Percentiles rank a stretch among this genome's conserved stretches.
Conservation (phyloP, 306 rosid species). For the Rosa multiflora region DNA sequence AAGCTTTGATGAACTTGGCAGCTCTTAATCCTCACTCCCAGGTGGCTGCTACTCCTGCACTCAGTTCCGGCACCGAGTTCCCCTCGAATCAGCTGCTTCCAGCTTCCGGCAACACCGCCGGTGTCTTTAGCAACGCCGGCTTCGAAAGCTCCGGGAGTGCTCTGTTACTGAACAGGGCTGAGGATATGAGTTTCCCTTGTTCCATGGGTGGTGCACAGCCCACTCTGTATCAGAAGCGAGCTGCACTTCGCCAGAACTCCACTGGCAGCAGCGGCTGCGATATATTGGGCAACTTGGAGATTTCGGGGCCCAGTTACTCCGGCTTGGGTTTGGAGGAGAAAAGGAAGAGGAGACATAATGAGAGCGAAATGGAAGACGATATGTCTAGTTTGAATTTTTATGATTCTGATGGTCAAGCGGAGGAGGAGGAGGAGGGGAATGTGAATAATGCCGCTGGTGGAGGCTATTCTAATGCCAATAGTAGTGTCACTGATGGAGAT, state of each 20-base stretch:
- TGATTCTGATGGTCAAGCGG: constrained; percentile 64
- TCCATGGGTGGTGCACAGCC: constrained; percentile 48
- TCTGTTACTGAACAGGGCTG: constrained; percentile 41
- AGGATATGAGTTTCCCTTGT: constrained; percentile 25
- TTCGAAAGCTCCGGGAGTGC: constrained; percentile 41
- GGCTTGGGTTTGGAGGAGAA: constrained; percentile 41
- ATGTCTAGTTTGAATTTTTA: constrained; percentile 32
- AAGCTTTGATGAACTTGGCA: constrained; percentile 41
- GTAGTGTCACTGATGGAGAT: constrained; percentile 47
- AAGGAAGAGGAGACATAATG: constrained; percentile 36
- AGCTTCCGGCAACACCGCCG: constrained; percentile 20
- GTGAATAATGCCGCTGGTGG: constrained; percentile 28
- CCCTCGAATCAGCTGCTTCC: constrained; percentile 27
- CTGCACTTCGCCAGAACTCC: constrained; percentile 37
- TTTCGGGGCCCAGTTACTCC: constrained; percentile 32
- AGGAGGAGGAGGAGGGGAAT: constrained; percentile 39
- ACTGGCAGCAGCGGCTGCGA: constrained; percentile 17
- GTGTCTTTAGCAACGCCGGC: neutral
- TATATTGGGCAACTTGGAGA: constrained; percentile 36
- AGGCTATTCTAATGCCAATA: constrained; percentile 44
- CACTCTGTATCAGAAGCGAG: constrained; percentile 73
- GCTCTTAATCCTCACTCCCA: neutral
- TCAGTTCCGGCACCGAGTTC: constrained; percentile 27
- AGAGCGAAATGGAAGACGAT: constrained; percentile 42
- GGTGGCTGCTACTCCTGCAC: no score